Evolutionary conservation across 2,329 filamentous ascomycete genomes (phyloP), one percentile per base, ranked within the genome.

Genomic region (Alternaria postmessia): DNA sequence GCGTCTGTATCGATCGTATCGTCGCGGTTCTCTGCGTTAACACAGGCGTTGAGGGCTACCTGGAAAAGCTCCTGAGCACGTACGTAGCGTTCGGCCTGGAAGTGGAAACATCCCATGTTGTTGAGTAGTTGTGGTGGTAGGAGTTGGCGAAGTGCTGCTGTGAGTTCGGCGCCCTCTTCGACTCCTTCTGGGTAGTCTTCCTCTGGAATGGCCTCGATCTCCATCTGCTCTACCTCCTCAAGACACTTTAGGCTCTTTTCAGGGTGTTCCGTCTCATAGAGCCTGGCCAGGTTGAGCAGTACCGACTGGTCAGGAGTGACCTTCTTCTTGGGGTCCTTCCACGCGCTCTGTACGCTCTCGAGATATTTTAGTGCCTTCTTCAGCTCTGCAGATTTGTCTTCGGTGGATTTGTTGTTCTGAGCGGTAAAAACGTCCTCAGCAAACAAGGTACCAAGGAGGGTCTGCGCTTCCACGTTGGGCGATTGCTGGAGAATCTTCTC

Each of bases 21-120:
- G 61, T 93, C 90, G 70, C 88, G 90, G 70, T 93, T 89, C 47
- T 89, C 88, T 63, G 93, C 89, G 69, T 91, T 91, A 69, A 96
- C 89, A 74, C 94, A 97, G 16, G 94, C 92, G 64, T 90, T 91
- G 54, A 99, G 82, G 0, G 94, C 95, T n/a, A 91, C 89, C 77
- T 99, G 92, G 75, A 98, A 99, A 80, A 96, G 86, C 51, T 94
- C 90, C 66, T 92, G 90, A 22, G 95, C 94, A 62, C 88, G 84
- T 20, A 90, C 88, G 64, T 91, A 89, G 74, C 93, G 93, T 70
- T 96, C 93, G 2, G 89, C 86, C 75, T 97, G 93, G 68, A 93
- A 97, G 68, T 96, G 88, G 80, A 98, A 98, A 78, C 94, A 97
- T 5, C 92, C 95, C 75, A 98, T 96, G 76, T 99, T 99, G 83